Base-by-base conservation (phyloP, 2,329 filamentous ascomycete genomes). In the Penicillium sp. region DNA sequence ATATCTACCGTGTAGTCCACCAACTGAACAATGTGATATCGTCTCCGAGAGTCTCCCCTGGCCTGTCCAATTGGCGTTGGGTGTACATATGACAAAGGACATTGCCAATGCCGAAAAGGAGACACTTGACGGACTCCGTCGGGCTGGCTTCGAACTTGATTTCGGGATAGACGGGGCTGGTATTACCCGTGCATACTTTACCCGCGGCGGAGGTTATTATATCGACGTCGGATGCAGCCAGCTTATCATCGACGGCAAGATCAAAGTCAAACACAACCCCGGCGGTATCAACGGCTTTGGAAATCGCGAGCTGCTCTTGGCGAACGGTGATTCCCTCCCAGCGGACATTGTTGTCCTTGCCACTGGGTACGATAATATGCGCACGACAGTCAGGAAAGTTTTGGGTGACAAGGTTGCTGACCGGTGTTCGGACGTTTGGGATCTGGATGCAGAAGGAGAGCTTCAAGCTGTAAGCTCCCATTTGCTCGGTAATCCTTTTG, bases 361-460 rank as follows among this genome's bases (percentile, higher is more conserved):
- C 0, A 87, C 84, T 0, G 84, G 80, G 4, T 89, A 87, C 61
- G 80, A 86, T 58, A 88, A 88, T 65, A 90, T 90, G 86, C 77
- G 79, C 11, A 85, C 82, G 0, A 82, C 82, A 19, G 83, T 86
- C 1, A 73, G 82, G n/a, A 76, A 77, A 31, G 81, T 88, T 19
- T 78, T 90, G 51, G 88, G 87, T 0, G 79, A 86, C 30, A 77
- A 80, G 17, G 75, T 89, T 10, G 85, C 84, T 0, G 81, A 84
- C 49, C 75, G 77, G 26, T 78, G 85, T 5, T 74, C 75, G 2
- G 83, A 73, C 60, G 80, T 87, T 16, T 88, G 86, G 84, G 85
- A 84, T 0, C 77, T 86, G 55, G 83, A 87, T 60, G 68, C 74
- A 33, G 79, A 81, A 53, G 78, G 78, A 2, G 79, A 88, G 72